Evolutionary conservation across 2,329 filamentous ascomycete genomes (phyloP), one percentile per base, ranked within the genome.

Genomic region (Helminthosporium solani): DNA sequence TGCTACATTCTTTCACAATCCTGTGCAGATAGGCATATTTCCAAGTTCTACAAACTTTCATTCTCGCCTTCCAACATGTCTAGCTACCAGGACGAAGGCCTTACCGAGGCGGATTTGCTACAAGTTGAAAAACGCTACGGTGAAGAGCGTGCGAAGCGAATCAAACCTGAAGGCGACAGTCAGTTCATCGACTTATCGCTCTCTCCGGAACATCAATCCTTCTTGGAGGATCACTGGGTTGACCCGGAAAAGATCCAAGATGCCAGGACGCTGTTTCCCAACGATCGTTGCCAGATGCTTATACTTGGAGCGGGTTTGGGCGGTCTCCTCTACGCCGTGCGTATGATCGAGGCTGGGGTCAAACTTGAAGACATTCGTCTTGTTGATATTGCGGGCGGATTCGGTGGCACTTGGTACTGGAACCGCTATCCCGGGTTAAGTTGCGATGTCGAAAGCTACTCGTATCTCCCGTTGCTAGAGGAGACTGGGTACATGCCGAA

Each of bases 401-500:
- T 75, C 49, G 75, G 75, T 3, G 75, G 75, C 1, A 75, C 73
- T 1, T 77, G 75, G 67, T 60, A 75, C 52, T 77, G 73, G 71
- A 77, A 78, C 41, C 63, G 70, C 8, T 78, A 77, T 45, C 75
- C 75, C 12, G 75, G 76, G 3, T 51, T 75, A 3, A 66, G 63
- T 50, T 85, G 81, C 57, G 82, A 86, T 54, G 67, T 82, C 2
- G 82, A 86, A 62, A 73, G 74, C 41, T 83, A 80, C 53, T 70
- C 75, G n/a, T 85, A 85, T 55, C 64, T 84, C 65, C 81, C 81
- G 3, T 63, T 83, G 11, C 71, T 85, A 2, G 81, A 85, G 49
- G 80, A 84, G 61, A 82, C 73, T 1, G 76, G 76, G 0, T 82
- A 80, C 55, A 71, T 82, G 53, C 82, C 82, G 0, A 74, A 67